These are phyloP conservation scores for Trematosphaeria pertusa DNA, from an alignment of 2,329 filamentous ascomycete genomes.

Conservation along the genomic window DNA sequence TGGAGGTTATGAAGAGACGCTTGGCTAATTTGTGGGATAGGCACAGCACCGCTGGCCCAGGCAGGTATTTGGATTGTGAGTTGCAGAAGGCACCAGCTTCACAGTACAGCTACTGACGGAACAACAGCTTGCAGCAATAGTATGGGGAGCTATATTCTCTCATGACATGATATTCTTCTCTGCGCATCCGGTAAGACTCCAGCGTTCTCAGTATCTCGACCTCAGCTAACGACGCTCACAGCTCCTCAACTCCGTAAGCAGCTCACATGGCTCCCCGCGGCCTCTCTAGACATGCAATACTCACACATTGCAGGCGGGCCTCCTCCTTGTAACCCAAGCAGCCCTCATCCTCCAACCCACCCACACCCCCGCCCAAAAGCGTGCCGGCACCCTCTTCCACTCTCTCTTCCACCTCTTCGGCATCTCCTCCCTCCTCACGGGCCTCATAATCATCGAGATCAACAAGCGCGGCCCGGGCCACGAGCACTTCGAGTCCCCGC, in stretches of 20 bases:
- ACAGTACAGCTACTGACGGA: too few relatives aligned
- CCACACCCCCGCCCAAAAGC: conserved; percentile 76
- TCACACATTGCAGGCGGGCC: conserved; percentile 57
- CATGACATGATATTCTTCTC: conserved; percentile 81
- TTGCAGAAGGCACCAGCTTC: too few relatives aligned
- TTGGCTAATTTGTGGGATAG: conserved; percentile 56
- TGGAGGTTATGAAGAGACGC: conserved; percentile 2
- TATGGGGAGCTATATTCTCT: conserved; percentile 80
- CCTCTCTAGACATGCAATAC: too few relatives aligned
- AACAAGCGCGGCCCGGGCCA: conserved; percentile 78
- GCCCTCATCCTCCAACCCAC: conserved; percentile 90
- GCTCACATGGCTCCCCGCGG: too few relatives aligned
- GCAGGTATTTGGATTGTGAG: conserved; percentile 73
- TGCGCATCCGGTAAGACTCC: conserved; percentile 75
- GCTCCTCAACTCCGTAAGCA: conserved; percentile 59
- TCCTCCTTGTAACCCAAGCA: conserved; percentile 79
- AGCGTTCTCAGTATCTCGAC: conserved; percentile 4
- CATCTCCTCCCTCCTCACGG: conserved; percentile 67
- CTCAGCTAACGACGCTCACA: conserved; percentile 29
- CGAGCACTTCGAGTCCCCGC: conserved; percentile 78
- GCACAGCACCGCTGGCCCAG: conserved; percentile 82
- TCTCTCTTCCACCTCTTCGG: conserved; percentile 72
- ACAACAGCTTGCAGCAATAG: conserved; percentile 71
- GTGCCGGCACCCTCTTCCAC: conserved; percentile 68
- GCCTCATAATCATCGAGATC: conserved; percentile 75